These are phyloP conservation scores for Malassezia obtusa DNA, from an alignment of 1,284 basidiomycete genomes.

Conservation along the genomic window DNA sequence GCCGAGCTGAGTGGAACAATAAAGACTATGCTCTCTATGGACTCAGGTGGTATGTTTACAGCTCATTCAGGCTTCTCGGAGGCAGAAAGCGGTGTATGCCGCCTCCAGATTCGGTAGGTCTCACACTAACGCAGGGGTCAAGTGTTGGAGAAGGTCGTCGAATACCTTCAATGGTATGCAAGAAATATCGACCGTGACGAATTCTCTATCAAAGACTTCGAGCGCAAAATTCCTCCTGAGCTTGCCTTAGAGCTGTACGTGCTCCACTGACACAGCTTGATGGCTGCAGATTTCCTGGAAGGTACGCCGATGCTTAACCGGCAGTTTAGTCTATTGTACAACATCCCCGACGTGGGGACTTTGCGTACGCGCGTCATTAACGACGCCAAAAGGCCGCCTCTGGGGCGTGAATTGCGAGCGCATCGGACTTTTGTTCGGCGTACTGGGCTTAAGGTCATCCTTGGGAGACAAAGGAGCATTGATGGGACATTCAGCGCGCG, in stretches of 20 bases:
- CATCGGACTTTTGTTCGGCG: not conserved
- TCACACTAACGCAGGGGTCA: conserved; percentile 54
- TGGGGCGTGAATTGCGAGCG: conserved; percentile 11
- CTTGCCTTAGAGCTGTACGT: conserved; percentile 70
- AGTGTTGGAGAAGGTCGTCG: conserved; percentile 68
- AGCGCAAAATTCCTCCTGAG: conserved; percentile 67
- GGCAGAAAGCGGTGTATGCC: conserved; percentile 48
- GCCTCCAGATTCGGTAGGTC: conserved; percentile 49
- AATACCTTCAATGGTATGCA: conserved; percentile 69
- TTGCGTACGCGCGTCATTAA: conserved; percentile 27
- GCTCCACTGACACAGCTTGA: conserved; percentile 42
- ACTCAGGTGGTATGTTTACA: conserved; percentile 18
- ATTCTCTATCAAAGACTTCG: conserved; percentile 67
- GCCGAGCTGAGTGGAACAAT: conserved; percentile 29
- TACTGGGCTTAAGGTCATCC: not conserved
- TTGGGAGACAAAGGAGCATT: too few relatives aligned
- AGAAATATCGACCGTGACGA: conserved; percentile 58
- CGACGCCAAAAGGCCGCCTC: conserved; percentile 22
- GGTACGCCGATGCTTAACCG: conserved; percentile 10
- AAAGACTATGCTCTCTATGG: conserved; percentile 31
- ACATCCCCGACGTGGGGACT: conserved; percentile 29
- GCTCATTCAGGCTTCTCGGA: conserved; percentile 49
- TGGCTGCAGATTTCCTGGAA: conserved; percentile 43
- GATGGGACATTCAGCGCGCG: too few relatives aligned
- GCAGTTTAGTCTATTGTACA: conserved; percentile 7